A percentile compares a stretch with the other conserved stretches of the same genome.
Conservation (phyloP, 139 green algal genomes). For the Spirogloea muscicola region DNA sequence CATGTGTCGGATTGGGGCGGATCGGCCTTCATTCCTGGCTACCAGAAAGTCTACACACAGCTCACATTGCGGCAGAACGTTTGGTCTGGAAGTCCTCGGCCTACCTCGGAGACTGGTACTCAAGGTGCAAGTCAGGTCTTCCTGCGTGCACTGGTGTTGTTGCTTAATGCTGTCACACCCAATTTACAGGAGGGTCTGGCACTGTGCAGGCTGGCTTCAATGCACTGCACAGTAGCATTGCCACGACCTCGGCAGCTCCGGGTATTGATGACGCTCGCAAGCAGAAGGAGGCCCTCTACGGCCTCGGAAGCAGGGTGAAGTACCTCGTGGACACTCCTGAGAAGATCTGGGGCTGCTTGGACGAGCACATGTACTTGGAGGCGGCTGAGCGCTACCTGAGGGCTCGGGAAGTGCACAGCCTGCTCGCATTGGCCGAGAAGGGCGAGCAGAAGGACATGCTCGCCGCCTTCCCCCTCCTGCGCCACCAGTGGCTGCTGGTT, state of each 20-base stretch:
- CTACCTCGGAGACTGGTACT: too few species aligned
- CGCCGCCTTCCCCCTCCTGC: slow-evolving; percentile 78
- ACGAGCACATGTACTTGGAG: slow-evolving; percentile 69
- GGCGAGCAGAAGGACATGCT: slow-evolving; percentile 17
- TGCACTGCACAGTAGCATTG: slow-evolving; percentile 23
- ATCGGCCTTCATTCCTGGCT: too few species aligned
- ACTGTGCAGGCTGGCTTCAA: slow-evolving; percentile 6
- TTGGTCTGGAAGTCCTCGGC: too few species aligned
- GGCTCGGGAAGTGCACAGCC: slow-evolving; percentile 60
- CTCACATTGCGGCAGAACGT: too few species aligned
- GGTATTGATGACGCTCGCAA: neutral
- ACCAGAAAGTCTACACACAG: too few species aligned
- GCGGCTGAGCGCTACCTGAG: slow-evolving; percentile 74
- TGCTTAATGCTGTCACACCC: too few species aligned
- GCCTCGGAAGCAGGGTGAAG: slow-evolving; percentile 78
- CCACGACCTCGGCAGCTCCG: neutral
- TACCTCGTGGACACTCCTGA: slow-evolving; percentile 95
- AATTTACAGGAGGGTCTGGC: too few species aligned
- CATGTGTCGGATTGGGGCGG: too few species aligned
- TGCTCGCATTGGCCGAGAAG: slow-evolving; percentile 5
- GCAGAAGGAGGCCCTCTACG: slow-evolving; percentile 37
- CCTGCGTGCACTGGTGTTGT: too few species aligned
- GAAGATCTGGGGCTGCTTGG: slow-evolving; percentile 90
- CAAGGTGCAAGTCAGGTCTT: too few species aligned
- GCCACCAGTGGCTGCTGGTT: slow-evolving; percentile 84